Percentiles rank a stretch among this genome's conserved stretches.
phyloP scores from a whole-genome alignment of 495 filamentous ascomycete species.

The Apiosordaria backusii region DNA sequence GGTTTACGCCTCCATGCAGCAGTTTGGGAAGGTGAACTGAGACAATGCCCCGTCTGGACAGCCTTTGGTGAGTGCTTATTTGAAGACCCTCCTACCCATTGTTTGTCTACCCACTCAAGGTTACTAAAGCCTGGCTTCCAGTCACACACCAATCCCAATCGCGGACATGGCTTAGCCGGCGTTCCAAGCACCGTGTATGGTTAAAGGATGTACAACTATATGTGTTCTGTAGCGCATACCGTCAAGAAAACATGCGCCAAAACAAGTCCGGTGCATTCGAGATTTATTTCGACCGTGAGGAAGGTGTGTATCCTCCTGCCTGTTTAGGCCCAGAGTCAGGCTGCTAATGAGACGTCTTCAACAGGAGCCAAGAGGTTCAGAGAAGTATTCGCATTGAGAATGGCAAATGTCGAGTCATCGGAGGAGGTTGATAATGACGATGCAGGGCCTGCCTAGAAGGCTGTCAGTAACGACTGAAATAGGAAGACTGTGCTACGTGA shows the following conservation, averaged over 20 bases:
- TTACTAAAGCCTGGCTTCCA: slow-evolving; percentile 19
- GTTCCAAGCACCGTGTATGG: slow-evolving; percentile 51
- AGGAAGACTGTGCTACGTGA: neutral
- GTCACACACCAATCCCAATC: slow-evolving; percentile 59
- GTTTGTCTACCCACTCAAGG: neutral
- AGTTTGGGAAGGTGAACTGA: slow-evolving; percentile 48
- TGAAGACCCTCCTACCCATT: neutral
- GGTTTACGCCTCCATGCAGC: slow-evolving; percentile 55
- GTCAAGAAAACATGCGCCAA: slow-evolving; percentile 43
- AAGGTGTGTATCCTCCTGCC: slow-evolving; percentile 26
- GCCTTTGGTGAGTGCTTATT: slow-evolving; percentile 63
- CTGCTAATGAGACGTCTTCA: neutral
- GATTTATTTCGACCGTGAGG: slow-evolving; percentile 42
- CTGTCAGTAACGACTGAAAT: no score
- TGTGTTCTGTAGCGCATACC: slow-evolving; percentile 61
- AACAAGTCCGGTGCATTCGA: slow-evolving; percentile 44
- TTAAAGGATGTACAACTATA: slow-evolving; percentile 59
- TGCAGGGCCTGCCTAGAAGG: neutral
- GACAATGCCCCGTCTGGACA: slow-evolving; percentile 66
- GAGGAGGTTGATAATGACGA: slow-evolving; percentile 23
- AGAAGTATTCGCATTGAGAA: slow-evolving; percentile 35
- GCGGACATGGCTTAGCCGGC: slow-evolving; percentile 54
- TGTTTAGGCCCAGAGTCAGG: neutral
- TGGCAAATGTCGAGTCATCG: slow-evolving; percentile 27
- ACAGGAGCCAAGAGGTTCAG: slow-evolving; percentile 38